Evolutionary conservation across 257 asterid species (phyloP), one percentile per base, ranked within the genome.

Genomic region (Petunia axillaris): DNA sequence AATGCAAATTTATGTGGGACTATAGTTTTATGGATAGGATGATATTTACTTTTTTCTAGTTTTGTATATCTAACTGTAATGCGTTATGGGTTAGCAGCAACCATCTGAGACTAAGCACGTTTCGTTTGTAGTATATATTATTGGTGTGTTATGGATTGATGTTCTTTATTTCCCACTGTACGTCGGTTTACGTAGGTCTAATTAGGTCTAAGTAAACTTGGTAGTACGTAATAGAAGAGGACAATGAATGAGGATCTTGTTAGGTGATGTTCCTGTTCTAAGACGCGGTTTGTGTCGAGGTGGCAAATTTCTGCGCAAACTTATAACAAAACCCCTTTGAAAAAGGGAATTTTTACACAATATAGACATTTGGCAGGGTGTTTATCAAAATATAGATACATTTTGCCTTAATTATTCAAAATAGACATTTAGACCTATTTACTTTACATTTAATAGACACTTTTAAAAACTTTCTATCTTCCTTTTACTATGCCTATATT

Each of bases 281-380:
- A 73, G 44, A 80, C 83, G 66, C 83, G 79, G 83, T 80, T 71
- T 71, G 39, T 25, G 48, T 35, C 8, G 46, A 71, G 52, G 74
- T 46, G 75, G 44, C 70, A 76, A 35, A 35, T 58, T 58, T 41
- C 70, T 40, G 55, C 41, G 4, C 41, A 16, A 15, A 5, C 15
- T 57, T 15, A 25, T 36, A 37, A 70, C 10, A 4, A 4, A 64
- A 38, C 25, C 25, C 25, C 25, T 25, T 25, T 25, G 25, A 25
- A 25, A n/a, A n/a, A n/a, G n/a, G n/a, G n/a, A n/a, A n/a, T n/a
- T n/a, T n/a, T n/a, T n/a, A n/a, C n/a, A n/a, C n/a, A n/a, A n/a
- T n/a, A n/a, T n/a, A n/a, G n/a, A n/a, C n/a, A n/a, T n/a, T n/a
- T n/a, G n/a, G n/a, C n/a, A n/a, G n/a, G n/a, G n/a, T n/a, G n/a